Percentiles rank a stretch among this genome's conserved stretches.
These are phyloP conservation scores for Fraxinus latifolia DNA, from an alignment of 305 asterid species.

Conservation along the genomic window DNA sequence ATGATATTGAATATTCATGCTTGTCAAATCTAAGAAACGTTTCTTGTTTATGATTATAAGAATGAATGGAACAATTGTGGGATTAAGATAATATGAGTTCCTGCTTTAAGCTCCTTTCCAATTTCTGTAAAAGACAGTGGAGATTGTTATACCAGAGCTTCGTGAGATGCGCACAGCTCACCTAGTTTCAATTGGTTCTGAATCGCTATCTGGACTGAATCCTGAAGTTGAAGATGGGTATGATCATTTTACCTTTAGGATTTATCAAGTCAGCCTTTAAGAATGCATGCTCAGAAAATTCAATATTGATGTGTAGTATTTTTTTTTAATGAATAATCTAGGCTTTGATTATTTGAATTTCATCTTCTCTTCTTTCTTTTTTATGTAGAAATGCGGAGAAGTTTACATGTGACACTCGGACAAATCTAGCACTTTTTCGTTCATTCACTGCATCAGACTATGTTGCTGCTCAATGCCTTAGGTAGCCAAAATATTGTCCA, in stretches of 20 bases:
- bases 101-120: constrained; percentile 26
- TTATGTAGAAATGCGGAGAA: constrained; percentile 47
- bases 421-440: constrained; percentile 76
- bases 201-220: constrained; percentile 55
- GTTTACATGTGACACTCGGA: constrained; percentile 68
- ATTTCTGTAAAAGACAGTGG: constrained; percentile 61
- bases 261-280: constrained; percentile 7
- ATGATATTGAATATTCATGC: not conserved
- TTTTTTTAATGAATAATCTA: not conserved
- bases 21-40: not conserved
- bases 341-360: constrained; percentile 16
- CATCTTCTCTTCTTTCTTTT: constrained; percentile 18
- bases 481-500: constrained; percentile 34
- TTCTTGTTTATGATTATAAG: not conserved
- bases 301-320: not conserved
- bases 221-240: constrained; percentile 86
- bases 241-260: constrained; percentile 27
- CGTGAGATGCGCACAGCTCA: constrained; percentile 90
- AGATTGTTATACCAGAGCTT: constrained; percentile 87
- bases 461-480: constrained; percentile 90
- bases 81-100: constrained; percentile 15
- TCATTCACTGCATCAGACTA: constrained; percentile 84
- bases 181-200: constrained; percentile 81
- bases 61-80: constrained; percentile 10
- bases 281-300: not conserved